Evolutionary conservation across 352 stramenopile genomes (phyloP).

Genomic region (Phytophthora cajani): DNA sequence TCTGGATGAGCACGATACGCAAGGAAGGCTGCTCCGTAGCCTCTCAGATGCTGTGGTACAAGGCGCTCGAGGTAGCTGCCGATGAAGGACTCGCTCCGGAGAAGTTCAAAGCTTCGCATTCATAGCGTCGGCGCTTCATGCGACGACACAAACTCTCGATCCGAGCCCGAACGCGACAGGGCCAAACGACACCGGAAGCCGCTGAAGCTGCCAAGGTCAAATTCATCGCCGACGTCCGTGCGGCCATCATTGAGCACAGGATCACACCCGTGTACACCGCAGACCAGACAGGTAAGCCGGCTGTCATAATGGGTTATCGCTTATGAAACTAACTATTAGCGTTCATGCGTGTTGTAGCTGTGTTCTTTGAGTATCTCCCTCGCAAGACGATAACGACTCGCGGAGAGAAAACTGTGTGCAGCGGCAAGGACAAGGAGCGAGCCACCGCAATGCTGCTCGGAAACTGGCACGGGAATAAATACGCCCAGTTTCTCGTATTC

Average conservation of each 20-base stretch:
- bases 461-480: slow-evolving; percentile 7
- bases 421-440: slow-evolving; percentile 14
- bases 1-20: slow-evolving; percentile 7
- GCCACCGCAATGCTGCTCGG: slow-evolving; percentile 6
- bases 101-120: slow-evolving; percentile 9
- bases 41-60: slow-evolving; percentile 6
- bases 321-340: too few species aligned
- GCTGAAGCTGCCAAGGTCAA: background rate
- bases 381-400: background rate
- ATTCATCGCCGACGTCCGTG: slow-evolving; percentile 2
- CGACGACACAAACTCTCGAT: slow-evolving; percentile 8
- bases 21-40: slow-evolving; percentile 6
- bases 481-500: slow-evolving; percentile 3
- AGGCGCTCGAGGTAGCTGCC: slow-evolving; percentile 7
- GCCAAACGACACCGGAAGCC: slow-evolving; percentile 14
- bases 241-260: slow-evolving; percentile 2
- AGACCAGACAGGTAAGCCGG: background rate
- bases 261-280: slow-evolving; percentile 1
- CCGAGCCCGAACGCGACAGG: slow-evolving; percentile 1
- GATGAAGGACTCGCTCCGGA: slow-evolving; percentile 2
- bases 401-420: slow-evolving; percentile 15
- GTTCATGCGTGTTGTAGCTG: background rate
- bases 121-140: slow-evolving; percentile 5
- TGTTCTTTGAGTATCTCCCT: slow-evolving; percentile 18
- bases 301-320: too few species aligned